phyloP scores from a whole-genome alignment of 768 basidiomycete species.

The Phaffia australis region DNA sequence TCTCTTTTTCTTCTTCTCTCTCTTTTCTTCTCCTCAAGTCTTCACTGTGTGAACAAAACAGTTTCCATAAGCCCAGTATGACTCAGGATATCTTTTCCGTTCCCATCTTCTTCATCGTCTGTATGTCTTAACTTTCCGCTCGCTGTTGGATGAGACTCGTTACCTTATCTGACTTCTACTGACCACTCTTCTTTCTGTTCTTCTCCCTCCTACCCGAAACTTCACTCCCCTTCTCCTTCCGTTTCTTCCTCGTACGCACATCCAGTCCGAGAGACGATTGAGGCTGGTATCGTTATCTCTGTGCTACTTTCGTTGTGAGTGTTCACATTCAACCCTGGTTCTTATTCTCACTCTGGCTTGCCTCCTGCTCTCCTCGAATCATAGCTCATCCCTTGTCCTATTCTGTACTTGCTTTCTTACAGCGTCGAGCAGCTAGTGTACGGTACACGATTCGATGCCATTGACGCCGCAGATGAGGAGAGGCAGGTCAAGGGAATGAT shows the following conservation, averaged over 20 bases:
- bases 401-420: too few relatives aligned
- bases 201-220: not conserved
- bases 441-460: slow-evolving; percentile 13
- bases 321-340: too few relatives aligned
- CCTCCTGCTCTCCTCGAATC: too few relatives aligned
- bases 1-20: too few relatives aligned
- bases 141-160: not conserved
- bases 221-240: not conserved
- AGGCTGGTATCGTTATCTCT: slow-evolving; percentile 25
- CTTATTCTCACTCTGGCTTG: too few relatives aligned
- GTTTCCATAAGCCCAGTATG: slow-evolving; percentile 42
- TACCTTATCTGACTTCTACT: not conserved
- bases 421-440: slow-evolving; percentile 26
- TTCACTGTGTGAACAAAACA: too few relatives aligned
- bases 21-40: too few relatives aligned
- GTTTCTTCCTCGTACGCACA: not conserved
- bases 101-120: slow-evolving; percentile 82
- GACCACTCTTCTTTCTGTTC: not conserved
- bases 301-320: slow-evolving; percentile 22
- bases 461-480: slow-evolving; percentile 13
- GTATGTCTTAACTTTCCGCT: slow-evolving; percentile 1
- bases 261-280: slow-evolving; percentile 23
- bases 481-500: slow-evolving; percentile 22
- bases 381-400: too few relatives aligned
- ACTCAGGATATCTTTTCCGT: slow-evolving; percentile 68